A percentile compares a stretch with the other conserved stretches of the same genome.
Conservation (phyloP, 768 basidiomycete species). For the Wakefieldia striispora region DNA sequence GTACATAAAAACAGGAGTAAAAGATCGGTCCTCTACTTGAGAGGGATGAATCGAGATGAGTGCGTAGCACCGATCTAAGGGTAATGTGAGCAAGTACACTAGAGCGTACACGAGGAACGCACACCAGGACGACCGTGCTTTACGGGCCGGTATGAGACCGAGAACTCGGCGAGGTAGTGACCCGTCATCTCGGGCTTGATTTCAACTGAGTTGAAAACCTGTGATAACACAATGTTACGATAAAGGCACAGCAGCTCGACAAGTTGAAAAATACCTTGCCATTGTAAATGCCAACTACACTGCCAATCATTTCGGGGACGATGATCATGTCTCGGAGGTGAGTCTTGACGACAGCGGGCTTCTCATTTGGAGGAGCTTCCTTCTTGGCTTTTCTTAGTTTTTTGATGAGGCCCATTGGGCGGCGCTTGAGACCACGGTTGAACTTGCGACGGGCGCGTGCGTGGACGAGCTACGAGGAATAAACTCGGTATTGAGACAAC, state of each 20-base stretch:
- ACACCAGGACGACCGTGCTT: constrained; percentile 99
- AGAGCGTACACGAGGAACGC: constrained; percentile 36
- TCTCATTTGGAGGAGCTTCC: constrained; percentile 98
- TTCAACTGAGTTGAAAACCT: constrained; percentile 96
- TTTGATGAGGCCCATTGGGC: constrained; percentile 98
- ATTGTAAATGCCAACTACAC: constrained; percentile 97
- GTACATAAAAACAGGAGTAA: constrained; percentile 26
- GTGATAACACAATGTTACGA: constrained; percentile 1
- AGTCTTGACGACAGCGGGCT: constrained; percentile 98
- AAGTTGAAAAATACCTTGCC: constrained; percentile 65
- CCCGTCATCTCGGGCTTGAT: constrained; percentile 99
- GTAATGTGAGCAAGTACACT: constrained; percentile 11
- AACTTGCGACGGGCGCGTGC: constrained; percentile 98
- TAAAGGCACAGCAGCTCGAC: neutral
- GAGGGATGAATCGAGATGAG: constrained; percentile 90
- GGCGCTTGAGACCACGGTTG: constrained; percentile 98
- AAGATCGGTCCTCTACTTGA: constrained; percentile 68
- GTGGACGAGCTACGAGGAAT: constrained; percentile 78
- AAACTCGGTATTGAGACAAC: constrained; percentile 1
- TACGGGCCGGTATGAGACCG: constrained; percentile 96
- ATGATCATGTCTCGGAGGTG: constrained; percentile 99
- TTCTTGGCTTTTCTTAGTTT: constrained; percentile 99
- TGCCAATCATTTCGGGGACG: constrained; percentile 99
- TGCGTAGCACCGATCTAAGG: constrained; percentile 85
- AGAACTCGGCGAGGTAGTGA: constrained; percentile 98